Evolutionary conservation across 1,139 yeast genomes (phyloP).

Genomic region (Saccharomyces hybrid): DNA sequence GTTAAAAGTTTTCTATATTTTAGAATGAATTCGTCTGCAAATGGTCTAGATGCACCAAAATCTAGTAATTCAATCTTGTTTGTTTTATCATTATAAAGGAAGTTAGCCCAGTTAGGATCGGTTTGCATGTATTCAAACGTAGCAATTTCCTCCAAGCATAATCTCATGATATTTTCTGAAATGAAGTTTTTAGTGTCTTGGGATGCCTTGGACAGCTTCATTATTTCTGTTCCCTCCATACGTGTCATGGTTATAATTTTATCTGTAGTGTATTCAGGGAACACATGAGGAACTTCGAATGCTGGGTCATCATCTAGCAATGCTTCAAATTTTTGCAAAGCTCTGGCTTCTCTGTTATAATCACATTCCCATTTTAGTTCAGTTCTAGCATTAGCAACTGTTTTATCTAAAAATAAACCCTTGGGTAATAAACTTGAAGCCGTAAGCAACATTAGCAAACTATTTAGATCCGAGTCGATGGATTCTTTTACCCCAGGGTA

Average conservation of each 20-base stretch:
- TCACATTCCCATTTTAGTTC: constrained; percentile 98
- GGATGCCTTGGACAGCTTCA: constrained; percentile 45
- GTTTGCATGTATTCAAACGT: constrained; percentile 91
- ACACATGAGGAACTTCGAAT: constrained; percentile 76
- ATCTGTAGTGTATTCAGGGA: constrained; percentile 67
- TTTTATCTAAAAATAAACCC: constrained; percentile 84
- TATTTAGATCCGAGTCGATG: constrained; percentile 88
- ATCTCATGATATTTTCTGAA: constrained; percentile 77
- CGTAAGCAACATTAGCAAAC: constrained; percentile 67
- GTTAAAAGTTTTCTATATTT: constrained; percentile 68
- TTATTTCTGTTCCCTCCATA: constrained; percentile 77
- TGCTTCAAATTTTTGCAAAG: constrained; percentile 60
- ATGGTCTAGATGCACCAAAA: constrained; percentile 91
- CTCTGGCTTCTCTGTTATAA: constrained; percentile 81
- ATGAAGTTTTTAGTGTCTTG: constrained; percentile 74
- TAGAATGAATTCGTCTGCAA: constrained; percentile 55
- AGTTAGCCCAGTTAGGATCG: constrained; percentile 99
- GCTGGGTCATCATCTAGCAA: constrained; percentile 56
- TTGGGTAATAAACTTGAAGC: constrained; percentile 85
- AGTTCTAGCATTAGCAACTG: constrained; percentile 85
- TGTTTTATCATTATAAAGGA: constrained; percentile 63
- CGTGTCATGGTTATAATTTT: constrained; percentile 86
- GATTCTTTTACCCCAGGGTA: constrained; percentile 96
- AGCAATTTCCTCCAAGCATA: constrained; percentile 79
- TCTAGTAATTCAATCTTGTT: constrained; percentile 75